phyloP scores from a whole-genome alignment of 345 rosid species.

The Anastatica hierochuntica region DNA sequence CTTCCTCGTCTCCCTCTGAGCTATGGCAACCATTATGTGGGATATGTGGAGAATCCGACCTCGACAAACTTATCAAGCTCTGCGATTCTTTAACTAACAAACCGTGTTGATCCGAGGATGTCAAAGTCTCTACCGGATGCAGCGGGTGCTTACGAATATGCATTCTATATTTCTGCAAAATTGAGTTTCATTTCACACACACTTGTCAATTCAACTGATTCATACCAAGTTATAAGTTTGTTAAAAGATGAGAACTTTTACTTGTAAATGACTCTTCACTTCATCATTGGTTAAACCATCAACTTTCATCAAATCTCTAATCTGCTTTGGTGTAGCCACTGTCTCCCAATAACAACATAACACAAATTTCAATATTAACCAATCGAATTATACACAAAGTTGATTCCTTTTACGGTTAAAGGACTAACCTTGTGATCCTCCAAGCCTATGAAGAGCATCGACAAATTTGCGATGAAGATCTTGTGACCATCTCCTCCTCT shows the following conservation, averaged over 20 bases:
- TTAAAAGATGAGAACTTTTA: constrained; percentile 13
- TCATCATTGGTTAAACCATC: constrained; percentile 88
- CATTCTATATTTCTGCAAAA: constrained; percentile 69
- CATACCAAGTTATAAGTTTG: not conserved
- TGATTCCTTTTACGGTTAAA: constrained; percentile 10
- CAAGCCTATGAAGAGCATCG: constrained; percentile 60
- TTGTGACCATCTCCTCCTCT: constrained; percentile 72
- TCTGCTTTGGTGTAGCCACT: constrained; percentile 83
- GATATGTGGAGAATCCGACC: constrained; percentile 53
- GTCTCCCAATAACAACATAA: constrained; percentile 17
- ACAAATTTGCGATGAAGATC: constrained; percentile 65
- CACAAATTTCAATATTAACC: constrained; percentile 16
- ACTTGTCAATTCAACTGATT: not conserved
- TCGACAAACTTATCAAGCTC: constrained; percentile 27
- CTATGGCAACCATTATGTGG: constrained; percentile 44
- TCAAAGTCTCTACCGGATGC: constrained; percentile 25
- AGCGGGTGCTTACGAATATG: constrained; percentile 46
- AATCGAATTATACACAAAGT: not conserved
- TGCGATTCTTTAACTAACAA: constrained; percentile 26
- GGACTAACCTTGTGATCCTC: constrained; percentile 58
- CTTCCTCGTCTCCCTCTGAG: constrained; percentile 33
- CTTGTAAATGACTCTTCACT: constrained; percentile 92
- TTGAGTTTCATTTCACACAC: not conserved
- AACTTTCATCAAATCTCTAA: constrained; percentile 66
- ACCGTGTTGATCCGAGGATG: constrained; percentile 29